Evolutionary conservation across 768 basidiomycete species (phyloP).

Genomic region (Leucosporidium creatinivorum): DNA sequence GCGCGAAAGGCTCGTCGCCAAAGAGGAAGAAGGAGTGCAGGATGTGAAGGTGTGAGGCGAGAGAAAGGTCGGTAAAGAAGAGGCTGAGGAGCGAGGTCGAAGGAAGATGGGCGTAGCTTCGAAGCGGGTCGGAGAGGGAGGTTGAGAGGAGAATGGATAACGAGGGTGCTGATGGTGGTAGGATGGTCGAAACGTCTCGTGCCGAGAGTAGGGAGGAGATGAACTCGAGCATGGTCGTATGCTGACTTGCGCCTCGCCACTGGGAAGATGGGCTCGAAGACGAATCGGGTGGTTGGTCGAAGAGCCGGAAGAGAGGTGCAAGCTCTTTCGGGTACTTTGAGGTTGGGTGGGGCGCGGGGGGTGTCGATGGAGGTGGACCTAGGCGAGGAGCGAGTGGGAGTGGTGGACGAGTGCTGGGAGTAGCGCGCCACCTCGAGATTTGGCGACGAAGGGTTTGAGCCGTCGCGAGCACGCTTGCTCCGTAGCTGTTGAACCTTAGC

Average conservation of each 20-base stretch:
- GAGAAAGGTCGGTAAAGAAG: slow-evolving; percentile 3
- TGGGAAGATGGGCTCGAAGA: background rate
- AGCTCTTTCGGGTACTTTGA: background rate
- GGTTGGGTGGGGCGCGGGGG: background rate
- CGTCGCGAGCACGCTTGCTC: background rate
- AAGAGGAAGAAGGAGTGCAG: slow-evolving; percentile 4
- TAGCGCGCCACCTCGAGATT: background rate
- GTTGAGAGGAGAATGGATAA: background rate
- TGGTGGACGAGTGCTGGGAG: background rate
- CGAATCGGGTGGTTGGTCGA: background rate
- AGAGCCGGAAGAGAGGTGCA: background rate
- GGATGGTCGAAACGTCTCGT: background rate
- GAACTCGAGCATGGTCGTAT: background rate
- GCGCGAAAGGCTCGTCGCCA: slow-evolving; percentile 2
- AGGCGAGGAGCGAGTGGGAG: too few species aligned
- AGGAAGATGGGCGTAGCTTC: background rate
- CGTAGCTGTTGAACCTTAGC: background rate
- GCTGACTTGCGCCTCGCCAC: background rate
- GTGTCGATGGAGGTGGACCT: too few species aligned
- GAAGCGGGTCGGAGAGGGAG: background rate
- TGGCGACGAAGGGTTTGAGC: background rate
- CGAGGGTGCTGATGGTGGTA: background rate
- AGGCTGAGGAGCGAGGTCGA: slow-evolving; percentile 3
- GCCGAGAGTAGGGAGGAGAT: background rate
- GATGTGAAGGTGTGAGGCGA: background rate